Evolutionary conservation across 352 stramenopile species (phyloP).

Genomic region (Peronosclerospora sorghi): DNA sequence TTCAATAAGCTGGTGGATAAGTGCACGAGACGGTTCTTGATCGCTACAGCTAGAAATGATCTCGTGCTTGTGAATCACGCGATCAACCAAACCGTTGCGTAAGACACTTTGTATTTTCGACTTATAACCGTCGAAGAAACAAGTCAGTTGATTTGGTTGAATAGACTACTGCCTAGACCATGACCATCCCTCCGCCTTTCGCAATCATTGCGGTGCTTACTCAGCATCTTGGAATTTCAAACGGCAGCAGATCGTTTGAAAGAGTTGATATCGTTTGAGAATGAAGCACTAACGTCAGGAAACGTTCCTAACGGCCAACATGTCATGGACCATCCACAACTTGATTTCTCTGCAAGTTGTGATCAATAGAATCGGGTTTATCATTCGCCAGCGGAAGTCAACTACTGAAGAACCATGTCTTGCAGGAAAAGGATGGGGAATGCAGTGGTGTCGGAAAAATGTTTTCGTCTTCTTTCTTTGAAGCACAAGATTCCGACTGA

Average conservation of each 20-base stretch:
- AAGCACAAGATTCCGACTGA: constrained; percentile 37
- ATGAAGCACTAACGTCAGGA: too few species aligned
- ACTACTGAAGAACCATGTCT: too few species aligned
- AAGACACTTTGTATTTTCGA: constrained; percentile 27
- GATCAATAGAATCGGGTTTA: too few species aligned
- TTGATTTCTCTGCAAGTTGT: too few species aligned
- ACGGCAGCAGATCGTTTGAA: not conserved
- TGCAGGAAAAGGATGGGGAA: constrained; percentile 2
- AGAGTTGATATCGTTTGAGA: too few species aligned
- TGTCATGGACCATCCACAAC: too few species aligned
- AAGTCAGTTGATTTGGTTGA: too few species aligned
- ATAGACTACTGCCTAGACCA: constrained; percentile 3
- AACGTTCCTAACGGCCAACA: too few species aligned
- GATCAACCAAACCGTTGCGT: constrained; percentile 45
- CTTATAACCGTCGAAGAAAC: constrained; percentile 20
- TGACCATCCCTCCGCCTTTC: too few species aligned
- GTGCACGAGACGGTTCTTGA: constrained; percentile 92
- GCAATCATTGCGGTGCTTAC: too few species aligned
- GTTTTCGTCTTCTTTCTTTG: constrained; percentile 44
- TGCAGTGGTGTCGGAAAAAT: constrained; percentile 7
- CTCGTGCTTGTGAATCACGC: constrained; percentile 86
- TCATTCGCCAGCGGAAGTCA: too few species aligned
- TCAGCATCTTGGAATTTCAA: not conserved
- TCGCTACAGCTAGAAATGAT: constrained; percentile 93
- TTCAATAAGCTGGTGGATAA: constrained; percentile 94